phyloP scores from a whole-genome alignment of 768 basidiomycete species.

The Mycena olivaceomarginata region DNA sequence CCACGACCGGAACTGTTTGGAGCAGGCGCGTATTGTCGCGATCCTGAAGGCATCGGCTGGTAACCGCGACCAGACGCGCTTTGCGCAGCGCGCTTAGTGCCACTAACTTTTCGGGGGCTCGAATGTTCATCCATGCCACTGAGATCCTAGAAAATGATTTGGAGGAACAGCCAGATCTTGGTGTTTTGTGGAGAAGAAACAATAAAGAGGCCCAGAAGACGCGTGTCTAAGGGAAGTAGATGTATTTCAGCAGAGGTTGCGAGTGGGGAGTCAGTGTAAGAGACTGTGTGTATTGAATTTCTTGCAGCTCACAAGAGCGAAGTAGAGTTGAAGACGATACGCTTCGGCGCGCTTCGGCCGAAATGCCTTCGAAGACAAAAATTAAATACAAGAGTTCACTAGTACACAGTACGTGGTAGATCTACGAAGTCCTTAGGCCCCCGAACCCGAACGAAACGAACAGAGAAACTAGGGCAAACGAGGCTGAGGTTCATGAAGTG shows the following conservation, averaged over 20 bases:
- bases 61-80: background rate
- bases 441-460: background rate
- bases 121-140: background rate
- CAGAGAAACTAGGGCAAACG: slow-evolving; percentile 8
- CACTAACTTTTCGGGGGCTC: background rate
- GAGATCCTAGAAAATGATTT: too few species aligned
- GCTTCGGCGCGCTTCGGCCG: too few species aligned
- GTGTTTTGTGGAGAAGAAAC: background rate
- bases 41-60: background rate
- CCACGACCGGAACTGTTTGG: background rate
- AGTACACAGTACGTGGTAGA: slow-evolving; percentile 14
- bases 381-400: slow-evolving; percentile 11
- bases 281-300: too few species aligned
- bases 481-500: background rate
- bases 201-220: background rate
- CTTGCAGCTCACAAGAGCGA: too few species aligned
- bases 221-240: too few species aligned
- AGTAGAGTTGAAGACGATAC: too few species aligned
- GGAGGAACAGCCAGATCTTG: too few species aligned
- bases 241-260: too few species aligned
- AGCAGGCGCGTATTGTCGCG: background rate
- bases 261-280: too few species aligned
- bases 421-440: slow-evolving; percentile 6
- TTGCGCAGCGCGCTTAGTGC: slow-evolving; percentile 28
- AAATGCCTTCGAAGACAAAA: background rate